A percentile compares a stretch with the other conserved stretches of the same genome.
Evolutionary conservation across 352 stramenopile genomes (phyloP).

Genomic region (Globisporangium sylvaticum): DNA sequence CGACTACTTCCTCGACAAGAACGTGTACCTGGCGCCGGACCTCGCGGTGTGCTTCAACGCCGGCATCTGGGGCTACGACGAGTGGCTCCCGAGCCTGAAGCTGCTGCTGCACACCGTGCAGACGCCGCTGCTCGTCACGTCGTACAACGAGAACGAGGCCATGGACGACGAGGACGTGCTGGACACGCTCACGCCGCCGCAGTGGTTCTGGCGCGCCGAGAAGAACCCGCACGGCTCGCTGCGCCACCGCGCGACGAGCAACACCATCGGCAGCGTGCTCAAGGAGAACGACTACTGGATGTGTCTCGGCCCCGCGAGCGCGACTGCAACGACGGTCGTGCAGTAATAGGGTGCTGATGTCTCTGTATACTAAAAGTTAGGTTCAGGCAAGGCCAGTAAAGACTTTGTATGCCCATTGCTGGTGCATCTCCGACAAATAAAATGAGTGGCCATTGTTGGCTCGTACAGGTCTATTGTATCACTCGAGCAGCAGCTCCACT

Average conservation of each 20-base stretch:
- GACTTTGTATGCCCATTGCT: background rate
- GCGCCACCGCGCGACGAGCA: slow-evolving; percentile 48
- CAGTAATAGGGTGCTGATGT: slow-evolving; percentile 6
- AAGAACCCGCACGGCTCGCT: slow-evolving; percentile 58
- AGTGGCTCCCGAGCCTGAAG: slow-evolving; percentile 73
- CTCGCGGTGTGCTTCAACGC: slow-evolving; percentile 82
- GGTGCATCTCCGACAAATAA: background rate
- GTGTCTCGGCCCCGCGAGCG: slow-evolving; percentile 41
- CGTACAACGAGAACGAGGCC: slow-evolving; percentile 82
- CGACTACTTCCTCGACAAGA: slow-evolving; percentile 41
- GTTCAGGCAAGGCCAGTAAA: background rate
- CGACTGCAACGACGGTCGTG: background rate
- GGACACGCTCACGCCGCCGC: slow-evolving; percentile 36
- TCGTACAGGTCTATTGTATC: background rate
- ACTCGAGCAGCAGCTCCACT: slow-evolving; percentile 41
- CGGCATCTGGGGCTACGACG: slow-evolving; percentile 85
- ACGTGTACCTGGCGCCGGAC: slow-evolving; percentile 43
- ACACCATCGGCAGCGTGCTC: slow-evolving; percentile 49
- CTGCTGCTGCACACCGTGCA: slow-evolving; percentile 53
- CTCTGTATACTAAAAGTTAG: slow-evolving; percentile 2
- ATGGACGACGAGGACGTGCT: slow-evolving; percentile 76
- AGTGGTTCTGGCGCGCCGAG: slow-evolving; percentile 71
- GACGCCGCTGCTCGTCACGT: slow-evolving; percentile 73
- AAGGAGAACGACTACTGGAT: slow-evolving; percentile 84
- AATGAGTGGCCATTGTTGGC: background rate